Conservation (phyloP, 2,329 filamentous ascomycete genomes). For the Cercospora beticola region DNA sequence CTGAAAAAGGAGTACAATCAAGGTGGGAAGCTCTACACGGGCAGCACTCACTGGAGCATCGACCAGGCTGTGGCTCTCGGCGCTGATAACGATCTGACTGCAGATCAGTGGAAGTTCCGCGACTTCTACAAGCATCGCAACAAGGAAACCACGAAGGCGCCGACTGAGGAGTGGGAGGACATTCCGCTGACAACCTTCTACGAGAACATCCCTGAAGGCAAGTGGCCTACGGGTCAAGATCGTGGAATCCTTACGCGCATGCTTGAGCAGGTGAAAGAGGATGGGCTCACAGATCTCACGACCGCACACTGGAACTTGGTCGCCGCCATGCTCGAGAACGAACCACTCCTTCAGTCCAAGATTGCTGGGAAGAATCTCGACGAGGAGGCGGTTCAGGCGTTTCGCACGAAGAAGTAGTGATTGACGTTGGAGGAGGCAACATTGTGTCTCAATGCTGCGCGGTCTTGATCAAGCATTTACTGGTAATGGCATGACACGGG, state of each 20-base stretch:
- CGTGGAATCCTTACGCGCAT: neutral
- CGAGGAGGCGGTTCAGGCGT: neutral
- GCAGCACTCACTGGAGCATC: neutral
- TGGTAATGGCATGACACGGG: too few relatives aligned
- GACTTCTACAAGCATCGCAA: neutral
- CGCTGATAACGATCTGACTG: neutral
- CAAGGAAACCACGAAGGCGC: neutral
- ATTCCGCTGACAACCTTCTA: neutral
- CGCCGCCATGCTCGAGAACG: neutral
- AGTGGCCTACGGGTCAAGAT: neutral
- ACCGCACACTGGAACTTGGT: neutral
- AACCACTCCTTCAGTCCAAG: neutral
- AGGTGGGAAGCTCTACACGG: neutral
- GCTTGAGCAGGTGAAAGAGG: neutral
- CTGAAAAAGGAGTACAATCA: neutral
- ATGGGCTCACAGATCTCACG: neutral
- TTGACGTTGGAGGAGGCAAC: too few relatives aligned
- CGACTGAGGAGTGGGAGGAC: neutral
- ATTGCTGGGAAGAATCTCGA: neutral
- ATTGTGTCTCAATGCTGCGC: neutral
- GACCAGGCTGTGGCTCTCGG: neutral
- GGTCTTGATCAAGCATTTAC: too few relatives aligned
- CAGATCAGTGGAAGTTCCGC: neutral
- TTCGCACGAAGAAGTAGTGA: neutral
- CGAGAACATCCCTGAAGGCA: neutral